Evolutionary conservation across 176 grass and related monocot genomes (phyloP).

Genomic region (Rhynchospora breviuscula): DNA sequence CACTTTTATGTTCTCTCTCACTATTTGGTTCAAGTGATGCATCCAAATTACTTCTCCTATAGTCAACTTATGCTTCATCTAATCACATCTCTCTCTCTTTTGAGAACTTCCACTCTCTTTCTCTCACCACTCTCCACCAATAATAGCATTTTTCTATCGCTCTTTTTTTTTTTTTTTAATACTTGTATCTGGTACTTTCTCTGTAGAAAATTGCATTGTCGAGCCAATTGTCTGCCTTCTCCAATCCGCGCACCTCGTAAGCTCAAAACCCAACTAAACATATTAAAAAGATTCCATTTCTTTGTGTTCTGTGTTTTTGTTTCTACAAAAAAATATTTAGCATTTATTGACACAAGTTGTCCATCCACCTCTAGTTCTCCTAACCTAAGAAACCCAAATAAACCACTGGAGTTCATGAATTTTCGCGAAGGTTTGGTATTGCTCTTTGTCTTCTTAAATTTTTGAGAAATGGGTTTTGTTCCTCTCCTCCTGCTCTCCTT

Average conservation of each 20-base stretch:
- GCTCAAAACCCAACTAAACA: background rate
- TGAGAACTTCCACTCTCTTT: background rate
- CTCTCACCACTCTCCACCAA: background rate
- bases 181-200: background rate
- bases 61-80: background rate
- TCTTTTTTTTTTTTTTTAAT: background rate
- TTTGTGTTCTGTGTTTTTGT: background rate
- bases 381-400: background rate
- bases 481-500: background rate
- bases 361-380: background rate
- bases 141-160: background rate
- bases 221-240: background rate
- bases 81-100: background rate
- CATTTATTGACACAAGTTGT: background rate
- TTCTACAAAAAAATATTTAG: background rate
- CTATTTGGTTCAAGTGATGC: background rate
- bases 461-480: conserved; percentile 15
- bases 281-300: background rate
- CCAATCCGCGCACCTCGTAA: background rate
- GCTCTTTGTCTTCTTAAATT: background rate
- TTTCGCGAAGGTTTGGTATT: background rate
- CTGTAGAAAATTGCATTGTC: background rate
- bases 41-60: background rate
- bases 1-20: background rate
- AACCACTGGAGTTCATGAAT: background rate